Conservation (phyloP, 345 rosid species). For the Syzygium grande region DNA sequence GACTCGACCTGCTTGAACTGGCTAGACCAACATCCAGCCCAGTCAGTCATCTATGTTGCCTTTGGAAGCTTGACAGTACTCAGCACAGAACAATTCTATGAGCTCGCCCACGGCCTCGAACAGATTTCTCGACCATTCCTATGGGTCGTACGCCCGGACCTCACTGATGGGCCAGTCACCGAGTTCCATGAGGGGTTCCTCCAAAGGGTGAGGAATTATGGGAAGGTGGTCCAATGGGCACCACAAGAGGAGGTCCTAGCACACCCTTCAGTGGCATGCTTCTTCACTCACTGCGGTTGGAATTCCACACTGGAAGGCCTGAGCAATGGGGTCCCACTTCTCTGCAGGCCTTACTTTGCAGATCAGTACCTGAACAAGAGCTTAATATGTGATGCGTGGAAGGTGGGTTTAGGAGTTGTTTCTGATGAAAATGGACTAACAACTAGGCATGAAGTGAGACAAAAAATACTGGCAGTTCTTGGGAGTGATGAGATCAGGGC, state of each 20-base stretch:
- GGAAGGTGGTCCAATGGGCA: conserved; percentile 11
- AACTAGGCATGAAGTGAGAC: conserved; percentile 9
- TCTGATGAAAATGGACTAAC: not conserved
- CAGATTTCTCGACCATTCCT: conserved; percentile 14
- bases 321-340: conserved; percentile 19
- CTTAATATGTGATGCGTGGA: conserved; percentile 9
- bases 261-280: conserved; percentile 18
- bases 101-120: conserved; percentile 29
- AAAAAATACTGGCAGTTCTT: conserved; percentile 1
- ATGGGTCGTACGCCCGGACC: conserved; percentile 20
- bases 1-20: conserved; percentile 23
- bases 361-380: conserved; percentile 20
- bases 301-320: not conserved
- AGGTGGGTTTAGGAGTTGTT: not conserved
- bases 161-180: not conserved
- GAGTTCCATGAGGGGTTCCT: conserved; percentile 4
- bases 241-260: conserved; percentile 14
- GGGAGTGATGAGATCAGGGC: conserved; percentile 4
- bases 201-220: not conserved
- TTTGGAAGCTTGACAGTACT: conserved; percentile 21
- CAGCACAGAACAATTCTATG: conserved; percentile 19
- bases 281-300: conserved; percentile 25
- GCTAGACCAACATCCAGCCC: conserved; percentile 27
- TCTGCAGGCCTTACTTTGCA: conserved; percentile 20
- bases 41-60: conserved; percentile 36